phyloP scores from a whole-genome alignment of 495 filamentous ascomycete genomes.

The Trichoderma virens region DNA sequence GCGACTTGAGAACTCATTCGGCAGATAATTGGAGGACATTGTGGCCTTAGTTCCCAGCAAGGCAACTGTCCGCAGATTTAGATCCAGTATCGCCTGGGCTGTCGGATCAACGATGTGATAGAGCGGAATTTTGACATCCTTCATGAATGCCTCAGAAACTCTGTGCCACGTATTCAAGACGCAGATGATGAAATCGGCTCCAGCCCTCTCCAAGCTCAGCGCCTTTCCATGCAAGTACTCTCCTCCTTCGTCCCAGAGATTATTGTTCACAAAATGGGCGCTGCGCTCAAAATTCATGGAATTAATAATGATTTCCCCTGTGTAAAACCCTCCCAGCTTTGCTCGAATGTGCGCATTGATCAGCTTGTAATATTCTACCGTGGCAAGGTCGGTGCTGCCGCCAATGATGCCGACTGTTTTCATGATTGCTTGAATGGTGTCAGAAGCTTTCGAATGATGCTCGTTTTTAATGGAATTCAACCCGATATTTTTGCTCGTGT shows the following conservation, averaged over 20 bases:
- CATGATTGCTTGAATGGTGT: not conserved
- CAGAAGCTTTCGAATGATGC: not conserved
- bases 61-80: not conserved
- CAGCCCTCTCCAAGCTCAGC: not conserved
- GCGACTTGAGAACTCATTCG: not conserved
- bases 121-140: not conserved
- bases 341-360: not conserved
- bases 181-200: not conserved
- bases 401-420: not conserved
- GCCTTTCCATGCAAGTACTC: not conserved
- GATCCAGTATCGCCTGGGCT: not conserved
- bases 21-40: not conserved
- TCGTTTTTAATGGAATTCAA: not conserved
- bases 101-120: not conserved
- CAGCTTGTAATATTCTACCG: not conserved
- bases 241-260: not conserved
- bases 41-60: not conserved
- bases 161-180: not conserved
- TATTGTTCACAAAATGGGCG: not conserved
- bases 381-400: not conserved
- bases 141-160: not conserved
- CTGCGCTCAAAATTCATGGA: not conserved
- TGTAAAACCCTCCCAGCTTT: not conserved
- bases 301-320: not conserved
- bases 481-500: too few species aligned